Evolutionary conservation across 331 rosid species (phyloP).

Genomic region (Malus hybrid): DNA sequence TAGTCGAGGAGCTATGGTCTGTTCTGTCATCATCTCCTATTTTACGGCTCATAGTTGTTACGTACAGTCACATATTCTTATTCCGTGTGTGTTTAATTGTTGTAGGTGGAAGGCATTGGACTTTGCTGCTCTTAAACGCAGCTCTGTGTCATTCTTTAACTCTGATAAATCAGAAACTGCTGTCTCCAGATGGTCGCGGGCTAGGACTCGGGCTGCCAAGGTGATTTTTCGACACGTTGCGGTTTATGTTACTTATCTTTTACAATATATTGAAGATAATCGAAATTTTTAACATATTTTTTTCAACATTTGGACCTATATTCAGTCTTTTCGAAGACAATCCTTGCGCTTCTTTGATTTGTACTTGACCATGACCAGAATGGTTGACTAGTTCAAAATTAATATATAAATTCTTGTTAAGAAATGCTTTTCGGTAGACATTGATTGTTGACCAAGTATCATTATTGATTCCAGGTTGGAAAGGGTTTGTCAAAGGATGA

Average conservation of each 20-base stretch:
- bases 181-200: conserved; percentile 54
- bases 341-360: background rate
- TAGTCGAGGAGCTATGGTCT: conserved; percentile 84
- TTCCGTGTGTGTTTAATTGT: background rate
- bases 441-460: background rate
- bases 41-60: background rate
- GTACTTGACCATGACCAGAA: background rate
- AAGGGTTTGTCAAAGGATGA: conserved; percentile 16
- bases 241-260: conserved; percentile 1
- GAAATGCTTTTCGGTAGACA: background rate
- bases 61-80: background rate
- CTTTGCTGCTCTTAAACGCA: conserved; percentile 34
- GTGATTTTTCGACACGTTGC: conserved; percentile 24
- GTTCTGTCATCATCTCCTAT: background rate
- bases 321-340: background rate
- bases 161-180: conserved; percentile 49
- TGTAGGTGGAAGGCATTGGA: conserved; percentile 70
- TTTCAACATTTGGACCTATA: background rate
- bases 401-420: background rate
- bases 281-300: background rate
- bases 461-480: conserved; percentile 2
- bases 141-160: conserved; percentile 44
- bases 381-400: background rate
- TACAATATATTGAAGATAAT: background rate
- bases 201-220: conserved; percentile 63